Percentiles rank a stretch among this genome's conserved stretches.
Evolutionary conservation across 2,329 filamentous ascomycete genomes (phyloP).

Genomic region (Alternaria hordeiaustralica): DNA sequence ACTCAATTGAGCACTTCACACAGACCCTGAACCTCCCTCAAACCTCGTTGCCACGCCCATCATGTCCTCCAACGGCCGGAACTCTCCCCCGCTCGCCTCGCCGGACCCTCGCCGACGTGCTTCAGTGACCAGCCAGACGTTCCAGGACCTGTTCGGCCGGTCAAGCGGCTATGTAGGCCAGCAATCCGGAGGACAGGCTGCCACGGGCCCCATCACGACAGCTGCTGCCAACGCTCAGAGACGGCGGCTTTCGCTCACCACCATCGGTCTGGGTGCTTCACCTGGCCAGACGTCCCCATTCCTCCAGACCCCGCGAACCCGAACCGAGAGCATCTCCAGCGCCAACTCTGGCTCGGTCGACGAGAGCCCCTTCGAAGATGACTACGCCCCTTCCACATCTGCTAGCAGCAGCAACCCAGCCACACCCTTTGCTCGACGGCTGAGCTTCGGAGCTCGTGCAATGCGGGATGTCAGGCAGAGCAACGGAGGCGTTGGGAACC

Average conservation of each 20-base stretch:
- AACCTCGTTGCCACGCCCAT: conserved; percentile 6
- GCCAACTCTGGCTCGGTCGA: conserved; percentile 56
- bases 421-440: conserved; percentile 80
- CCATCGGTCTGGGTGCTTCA: conserved; percentile 55
- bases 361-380: conserved; percentile 63
- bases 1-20: conserved; percentile 10
- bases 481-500: conserved; percentile 59
- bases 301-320: conserved; percentile 46
- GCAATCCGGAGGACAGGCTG: conserved; percentile 35
- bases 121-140: conserved; percentile 57
- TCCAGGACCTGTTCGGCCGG: conserved; percentile 56
- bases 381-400: conserved; percentile 57
- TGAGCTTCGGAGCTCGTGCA: conserved; percentile 88
- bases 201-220: conserved; percentile 55
- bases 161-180: conserved; percentile 43
- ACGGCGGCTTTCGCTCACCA: conserved; percentile 58
- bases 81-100: conserved; percentile 49
- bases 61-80: conserved; percentile 50
- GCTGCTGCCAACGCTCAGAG: conserved; percentile 58
- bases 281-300: conserved; percentile 53
- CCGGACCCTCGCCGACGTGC: conserved; percentile 52
- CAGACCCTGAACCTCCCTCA: background rate
- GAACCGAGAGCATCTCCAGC: conserved; percentile 57
- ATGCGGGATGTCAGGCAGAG: conserved; percentile 71
- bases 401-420: conserved; percentile 66